phyloP scores from a whole-genome alignment of 192 early-diverging fungal species.

The Geosiphon pyriformis region DNA sequence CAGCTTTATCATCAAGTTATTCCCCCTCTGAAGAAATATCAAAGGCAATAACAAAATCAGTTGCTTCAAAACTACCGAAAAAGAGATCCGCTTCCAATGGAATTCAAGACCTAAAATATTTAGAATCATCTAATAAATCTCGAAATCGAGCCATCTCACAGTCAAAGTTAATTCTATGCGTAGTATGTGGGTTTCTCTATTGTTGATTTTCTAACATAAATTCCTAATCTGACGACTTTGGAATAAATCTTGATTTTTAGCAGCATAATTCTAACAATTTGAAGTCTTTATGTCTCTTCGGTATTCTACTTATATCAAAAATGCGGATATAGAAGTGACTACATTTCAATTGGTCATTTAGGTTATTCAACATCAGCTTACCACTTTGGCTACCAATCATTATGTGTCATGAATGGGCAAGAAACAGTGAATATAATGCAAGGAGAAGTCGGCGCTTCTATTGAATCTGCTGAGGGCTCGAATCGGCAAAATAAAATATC shows the following conservation, averaged over 20 bases:
- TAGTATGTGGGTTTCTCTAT: no score
- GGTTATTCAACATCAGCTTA: constrained; percentile 51
- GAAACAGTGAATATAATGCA: constrained; percentile 39
- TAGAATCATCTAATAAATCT: background rate
- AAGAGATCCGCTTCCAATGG: constrained; percentile 1
- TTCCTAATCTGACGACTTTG: no score
- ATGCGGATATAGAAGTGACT: background rate
- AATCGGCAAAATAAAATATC: no score
- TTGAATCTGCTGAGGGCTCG: background rate
- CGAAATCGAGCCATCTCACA: background rate
- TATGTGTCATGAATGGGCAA: constrained; percentile 48
- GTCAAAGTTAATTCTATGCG: constrained; percentile 8
- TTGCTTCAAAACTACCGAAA: background rate
- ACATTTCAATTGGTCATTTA: constrained; percentile 15
- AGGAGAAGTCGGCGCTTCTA: background rate
- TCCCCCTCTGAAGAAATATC: no score
- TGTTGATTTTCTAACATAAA: no score
- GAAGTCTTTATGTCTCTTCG: constrained; percentile 26
- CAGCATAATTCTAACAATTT: constrained; percentile 54
- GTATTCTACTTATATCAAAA: background rate
- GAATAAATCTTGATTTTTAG: constrained; percentile 29
- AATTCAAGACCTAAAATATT: background rate
- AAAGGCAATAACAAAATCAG: no score
- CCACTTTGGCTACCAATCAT: constrained; percentile 43
- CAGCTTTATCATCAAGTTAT: no score